Evolutionary conservation across 352 stramenopile genomes (phyloP), one percentile per base, ranked within the genome.

Genomic region (Globisporangium orthogonon): DNA sequence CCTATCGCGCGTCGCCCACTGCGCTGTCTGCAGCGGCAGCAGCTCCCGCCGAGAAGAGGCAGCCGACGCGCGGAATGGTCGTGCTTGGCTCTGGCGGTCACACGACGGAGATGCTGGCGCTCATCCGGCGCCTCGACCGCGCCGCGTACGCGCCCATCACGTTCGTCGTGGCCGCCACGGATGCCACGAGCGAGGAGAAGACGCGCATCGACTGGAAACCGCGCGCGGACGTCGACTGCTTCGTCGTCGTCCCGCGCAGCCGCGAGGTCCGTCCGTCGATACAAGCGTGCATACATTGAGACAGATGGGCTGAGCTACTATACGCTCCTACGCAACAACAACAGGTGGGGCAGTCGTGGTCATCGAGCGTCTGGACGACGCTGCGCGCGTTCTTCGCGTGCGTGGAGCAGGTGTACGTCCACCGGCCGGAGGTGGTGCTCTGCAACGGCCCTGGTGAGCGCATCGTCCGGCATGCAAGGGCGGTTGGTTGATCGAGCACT

Each of bases 71-170:
- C 30, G 81, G 81, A 23, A 89, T 94, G 75, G 83, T 83, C n/a
- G 78, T 93, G n/a, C 58, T 94, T 31, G 85, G 85, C 53, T 94
- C 85, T 0, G 85, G 83, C 39, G 94, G 94, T 33, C 94, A 98
- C 70, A 98, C 93, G 31, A 97, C 93, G 30, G 94, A 98, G 85
- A 96, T 98, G 83, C 74, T 98, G 18, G 91, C 92, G 66, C 78
- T 98, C 58, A 86, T 97, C 50, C 87, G 91, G 70, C 65, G 76
- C 17, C 58, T 98, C 13, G 72, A 93, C 67, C 64, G 73, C 15
- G 67, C 86, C 1, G 39, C 81, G 7, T 98, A 98, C 65, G 69
- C 73, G 37, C 88, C 89, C 0, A 74, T 98, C 29, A 73, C 86
- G 1, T 97, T 97, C 61, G 82, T 98, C 0, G 71, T 98, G 14